Evolutionary conservation across 2,329 filamentous ascomycete genomes (phyloP), one percentile per base, ranked within the genome.

Genomic region (Aspergillus calidoustus): DNA sequence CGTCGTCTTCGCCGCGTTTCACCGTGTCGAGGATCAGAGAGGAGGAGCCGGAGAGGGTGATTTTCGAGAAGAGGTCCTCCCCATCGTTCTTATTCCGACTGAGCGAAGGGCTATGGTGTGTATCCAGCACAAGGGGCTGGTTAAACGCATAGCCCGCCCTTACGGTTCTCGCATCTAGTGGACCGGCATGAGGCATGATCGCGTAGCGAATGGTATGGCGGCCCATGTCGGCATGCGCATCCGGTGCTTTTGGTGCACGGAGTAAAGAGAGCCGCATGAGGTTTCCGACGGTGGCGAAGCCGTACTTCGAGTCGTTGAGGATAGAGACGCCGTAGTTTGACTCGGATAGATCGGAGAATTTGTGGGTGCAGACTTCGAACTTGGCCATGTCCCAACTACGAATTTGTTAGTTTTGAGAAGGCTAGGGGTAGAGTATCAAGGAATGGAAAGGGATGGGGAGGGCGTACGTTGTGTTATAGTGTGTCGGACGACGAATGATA

Each of bases 281-380:
- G 73, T 91, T 95, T 48, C 94, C 94, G 51, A 86, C 87, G 15
- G 93, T 96, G 23, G 94, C 94, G 74, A 98, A 98, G 19, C 94
- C 94, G 74, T 97, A 98, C 77, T 97, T 97, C 80, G 89, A 92
- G 77, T 98, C 93, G 73, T 98, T 98, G 62, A 98, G 84, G 64
- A 98, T 91, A 2, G 91, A 94, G 7, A 98, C 92, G 65, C 93
- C 93, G 70, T 96, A 97, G 57, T 89, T 90, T 71, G 91, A 84
- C 77, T 97, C 93, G 0, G 91, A 94, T 28, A 97, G 81, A 76
- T 97, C 93, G 11, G 93, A 93, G 82, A 92, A 97, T 75, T 93
- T 94, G 81, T 97, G 93, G 76, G 91, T 94, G 83, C 93, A 97
- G 55, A 97, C 93, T 80, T 97, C 93, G 70, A 97, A 97, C 72